A percentile compares a stretch with the other conserved stretches of the same genome.
Conservation (phyloP, 1,284 basidiomycete genomes). For the Cerrena zonata region DNA sequence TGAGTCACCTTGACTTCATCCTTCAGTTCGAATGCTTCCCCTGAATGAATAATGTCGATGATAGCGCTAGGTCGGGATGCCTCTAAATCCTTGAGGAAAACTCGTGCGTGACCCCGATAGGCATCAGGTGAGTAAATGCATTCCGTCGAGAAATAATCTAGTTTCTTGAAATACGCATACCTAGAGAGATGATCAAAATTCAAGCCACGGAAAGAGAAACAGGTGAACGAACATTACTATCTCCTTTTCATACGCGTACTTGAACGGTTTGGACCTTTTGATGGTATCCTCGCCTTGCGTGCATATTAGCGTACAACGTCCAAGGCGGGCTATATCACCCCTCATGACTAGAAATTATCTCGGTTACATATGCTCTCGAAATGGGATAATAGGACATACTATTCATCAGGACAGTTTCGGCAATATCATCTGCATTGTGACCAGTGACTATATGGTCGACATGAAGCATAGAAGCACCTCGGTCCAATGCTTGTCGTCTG, state of each 20-base stretch:
- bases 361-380: conserved; percentile 5
- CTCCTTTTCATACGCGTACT: conserved; percentile 98
- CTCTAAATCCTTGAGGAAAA: conserved; percentile 93
- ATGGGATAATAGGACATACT: conserved; percentile 46
- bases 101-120: conserved; percentile 91
- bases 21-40: conserved; percentile 80
- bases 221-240: conserved; percentile 85
- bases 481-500: conserved; percentile 89
- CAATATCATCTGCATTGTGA: conserved; percentile 98
- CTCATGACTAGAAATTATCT: conserved; percentile 72
- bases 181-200: conserved; percentile 36
- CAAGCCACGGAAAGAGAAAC: background rate
- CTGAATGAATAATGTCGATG: conserved; percentile 96
- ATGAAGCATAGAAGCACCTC: conserved; percentile 82
- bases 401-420: conserved; percentile 98
- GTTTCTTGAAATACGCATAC: conserved; percentile 97
- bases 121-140: conserved; percentile 99
- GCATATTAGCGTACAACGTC: conserved; percentile 89
- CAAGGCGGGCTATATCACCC: conserved; percentile 91
- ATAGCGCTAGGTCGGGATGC: conserved; percentile 89
- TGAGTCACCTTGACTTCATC: conserved; percentile 74
- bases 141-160: conserved; percentile 98
- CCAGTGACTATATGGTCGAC: conserved; percentile 99
- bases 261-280: conserved; percentile 96
- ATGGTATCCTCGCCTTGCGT: conserved; percentile 93